Evolutionary conservation across 1,284 basidiomycete genomes (phyloP), one percentile per base, ranked within the genome.

Genomic region (Meira miltonrushii): DNA sequence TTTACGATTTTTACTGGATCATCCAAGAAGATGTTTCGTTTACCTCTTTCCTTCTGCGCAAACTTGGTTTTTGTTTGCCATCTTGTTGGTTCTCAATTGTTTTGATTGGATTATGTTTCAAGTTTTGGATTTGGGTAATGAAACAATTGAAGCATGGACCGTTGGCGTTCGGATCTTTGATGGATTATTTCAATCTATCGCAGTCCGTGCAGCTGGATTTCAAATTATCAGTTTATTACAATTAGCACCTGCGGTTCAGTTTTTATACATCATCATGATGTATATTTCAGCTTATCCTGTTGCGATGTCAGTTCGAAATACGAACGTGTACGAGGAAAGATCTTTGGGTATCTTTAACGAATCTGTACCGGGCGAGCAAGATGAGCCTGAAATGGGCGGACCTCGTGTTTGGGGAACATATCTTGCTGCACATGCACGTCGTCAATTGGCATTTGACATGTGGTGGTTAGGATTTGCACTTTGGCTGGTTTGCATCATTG

Each of bases 321-420:
- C 94, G 19, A 97, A 97, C 78, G 94, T 97, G 0, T 97, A 96
- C 78, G 94, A 98, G 77, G 92, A 96, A 71, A 85, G 71, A 55
- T 69, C 69, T 21, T 62, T 79, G 1, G 75, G 77, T 6, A 66
- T 75, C 11, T 75, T 65, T 49, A 53, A 59, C 21, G 57, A 62
- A 46, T 64, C 71, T 33, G 55, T 54, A 5, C 8, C 33, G 0
- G 64, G 62, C 9, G 55, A 57, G 5, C 23, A 41, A 13, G 62
- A 57, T 44, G 54, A 51, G 15, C 38, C 38, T 38, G 21, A 23
- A 23, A 54, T 46, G 8, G 28, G 57, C 39, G 52, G 59, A n/a
- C 54, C 81, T 1, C 79, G 79, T 63, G 84, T 88, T 15, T 90
- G 88, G 88, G 85, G 88, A 58, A 83, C 82, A 38, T 90, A 91